Conservation (phyloP, 2,329 filamentous ascomycete genomes). For the Cryoendolithus antarcticus region DNA sequence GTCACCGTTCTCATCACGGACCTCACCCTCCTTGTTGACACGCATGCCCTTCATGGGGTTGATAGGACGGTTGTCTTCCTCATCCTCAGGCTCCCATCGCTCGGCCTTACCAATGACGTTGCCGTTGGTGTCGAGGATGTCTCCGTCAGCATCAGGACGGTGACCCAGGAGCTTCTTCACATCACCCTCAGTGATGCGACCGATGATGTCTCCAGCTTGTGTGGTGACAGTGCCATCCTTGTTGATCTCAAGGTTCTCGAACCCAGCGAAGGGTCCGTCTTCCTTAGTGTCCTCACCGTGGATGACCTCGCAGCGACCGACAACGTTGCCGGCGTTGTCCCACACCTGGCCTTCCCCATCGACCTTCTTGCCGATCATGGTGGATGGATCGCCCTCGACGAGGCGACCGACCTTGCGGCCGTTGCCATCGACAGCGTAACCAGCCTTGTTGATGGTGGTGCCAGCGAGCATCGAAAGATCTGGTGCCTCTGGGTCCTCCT, state of each 20-base stretch:
- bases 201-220: conserved; percentile 33
- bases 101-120: conserved; percentile 41
- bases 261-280: conserved; percentile 49
- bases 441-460: conserved; percentile 51
- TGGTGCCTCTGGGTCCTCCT: conserved; percentile 34
- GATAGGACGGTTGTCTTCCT: conserved; percentile 42
- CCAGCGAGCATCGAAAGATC: conserved; percentile 50
- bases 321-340: conserved; percentile 50
- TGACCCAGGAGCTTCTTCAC: conserved; percentile 39
- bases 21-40: conserved; percentile 42
- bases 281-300: conserved; percentile 37
- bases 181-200: conserved; percentile 38
- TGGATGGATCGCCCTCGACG: conserved; percentile 43
- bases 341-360: conserved; percentile 52
- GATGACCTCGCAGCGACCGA: conserved; percentile 46
- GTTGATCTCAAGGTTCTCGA: conserved; percentile 42
- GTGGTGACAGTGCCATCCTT: conserved; percentile 46
- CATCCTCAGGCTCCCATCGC: conserved; percentile 40
- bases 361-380: conserved; percentile 48
- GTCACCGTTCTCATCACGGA: conserved; percentile 39
- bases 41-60: conserved; percentile 47
- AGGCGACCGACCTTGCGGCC: conserved; percentile 48
- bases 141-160: conserved; percentile 39
- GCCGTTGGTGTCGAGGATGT: conserved; percentile 42
- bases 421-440: conserved; percentile 48